Evolutionary conservation across 257 asterid species (phyloP), one percentile per base, ranked within the genome.

Genomic region (Penstemon newberryi): DNA sequence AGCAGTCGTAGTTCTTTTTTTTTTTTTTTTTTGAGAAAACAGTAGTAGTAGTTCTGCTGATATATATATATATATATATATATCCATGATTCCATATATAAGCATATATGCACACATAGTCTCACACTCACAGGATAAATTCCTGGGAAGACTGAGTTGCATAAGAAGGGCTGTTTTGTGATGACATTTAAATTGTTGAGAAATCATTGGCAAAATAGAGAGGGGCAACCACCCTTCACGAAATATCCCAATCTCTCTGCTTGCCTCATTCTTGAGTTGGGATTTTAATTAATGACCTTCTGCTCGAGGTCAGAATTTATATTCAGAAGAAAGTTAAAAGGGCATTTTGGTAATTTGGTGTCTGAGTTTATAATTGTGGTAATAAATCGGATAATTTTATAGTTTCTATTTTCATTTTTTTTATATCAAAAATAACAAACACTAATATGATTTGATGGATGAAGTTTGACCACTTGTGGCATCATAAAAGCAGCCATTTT

Each of bases 181-280:
- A 4, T 3, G 7, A 10, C 53, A 36, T 18, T 33, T 44, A 12
- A 25, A 25, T 25, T 25, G 33, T 25, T 3, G 2, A 6, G 1
- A 37, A 7, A 61, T 73, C 77, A 70, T 52, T 51, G 74, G 70
- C 60, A 56, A 60, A 43, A 57, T 13, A 67, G 78, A 69, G 66
- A 61, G 67, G 67, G 57, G 72, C 74, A 79, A 65, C 79, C 43
- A 60, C 71, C 79, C 80, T 57, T 66, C 7, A 10, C 3, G 38
- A 11, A 65, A 8, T 49, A 50, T 13, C 70, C 71, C 53, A 5
- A 33, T 8, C 57, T 52, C 75, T 67, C 8, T 51, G 50, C 25
- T 58, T 41, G 60, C 82, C 82, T 79, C 80, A 67, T 79, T 79
- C 75, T 63, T 59, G 67, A 70, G 67, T 67, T 75, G 76, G 80